Evolutionary conservation across 1,284 basidiomycete genomes (phyloP), one percentile per base, ranked within the genome.

Genomic region (Grifola frondosa): DNA sequence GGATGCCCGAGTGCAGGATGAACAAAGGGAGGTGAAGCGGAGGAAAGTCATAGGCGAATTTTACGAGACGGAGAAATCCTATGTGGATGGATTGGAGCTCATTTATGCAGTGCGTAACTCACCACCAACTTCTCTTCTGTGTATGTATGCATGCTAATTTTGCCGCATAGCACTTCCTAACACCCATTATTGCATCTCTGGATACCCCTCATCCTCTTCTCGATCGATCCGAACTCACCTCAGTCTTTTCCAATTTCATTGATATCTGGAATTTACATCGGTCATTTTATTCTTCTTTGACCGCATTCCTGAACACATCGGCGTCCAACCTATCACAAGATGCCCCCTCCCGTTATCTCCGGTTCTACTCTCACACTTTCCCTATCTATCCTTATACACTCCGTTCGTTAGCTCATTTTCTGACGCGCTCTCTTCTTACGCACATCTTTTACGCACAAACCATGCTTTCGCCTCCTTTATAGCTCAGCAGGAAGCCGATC

Each of bases 181-280:
- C 77, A 11, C 89, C 88, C 3, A 80, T 91, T 36, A 80, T 91
- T 51, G 70, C 70, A 16, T 83, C 88, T 6, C 65, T 89, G 46
- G 81, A 85, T 50, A 78, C 78, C 3, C 54, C 79, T 5, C 69
- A 77, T 10, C 83, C 88, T 5, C 67, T 93, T 15, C 72, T 95
- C 37, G 74, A 80, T 42, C 80, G 86, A 45, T 66, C 77, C 11
- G 78, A 82, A 36, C 74, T 95, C 48, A 83, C 80, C 3, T 77
- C 83, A 13, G 74, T 94, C 36, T 96, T 96, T 63, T 85, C 84
- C 51, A 94, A 94, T 63, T 93, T 95, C 58, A 82, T 88, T 59
- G 91, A 95, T 67, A 93, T 96, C 34, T 88, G 89, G 80, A 90
- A 91, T 55, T 74, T 95, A 41, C 90, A 92, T 64, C 83, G 78